Conservation (phyloP, 805 yeast species). For the Scheffersomyces amazonensis region DNA sequence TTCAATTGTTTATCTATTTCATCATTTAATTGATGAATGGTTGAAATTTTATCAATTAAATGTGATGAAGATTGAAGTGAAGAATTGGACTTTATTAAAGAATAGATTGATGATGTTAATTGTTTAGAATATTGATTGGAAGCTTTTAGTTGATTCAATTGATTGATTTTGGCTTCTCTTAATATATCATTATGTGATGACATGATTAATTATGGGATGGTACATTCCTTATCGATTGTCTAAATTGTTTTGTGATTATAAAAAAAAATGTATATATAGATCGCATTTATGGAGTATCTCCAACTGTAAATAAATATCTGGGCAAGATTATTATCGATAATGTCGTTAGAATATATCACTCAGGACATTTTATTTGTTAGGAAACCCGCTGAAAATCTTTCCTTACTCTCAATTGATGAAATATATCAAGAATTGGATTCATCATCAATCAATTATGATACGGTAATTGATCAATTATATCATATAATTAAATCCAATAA, state of each 20-base stretch:
- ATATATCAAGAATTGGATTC: not conserved
- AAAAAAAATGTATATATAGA: too few species aligned
- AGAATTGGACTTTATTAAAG: constrained; percentile 26
- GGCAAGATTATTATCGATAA: too few species aligned
- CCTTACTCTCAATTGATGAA: not conserved
- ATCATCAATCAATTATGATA: constrained; percentile 2
- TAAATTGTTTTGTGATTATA: too few species aligned
- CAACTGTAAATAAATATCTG: too few species aligned
- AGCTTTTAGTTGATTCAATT: constrained; percentile 21
- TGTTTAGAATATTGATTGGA: constrained; percentile 25
- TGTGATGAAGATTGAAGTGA: constrained; percentile 3
- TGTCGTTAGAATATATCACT: too few species aligned
- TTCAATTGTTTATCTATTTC: constrained; percentile 36
- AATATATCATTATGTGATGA: constrained; percentile 26
- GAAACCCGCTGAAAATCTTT: constrained; percentile 8
- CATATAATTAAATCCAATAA: constrained; percentile 9
- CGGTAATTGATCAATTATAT: constrained; percentile 12
- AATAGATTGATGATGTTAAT: constrained; percentile 17
- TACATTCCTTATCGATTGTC: too few species aligned
- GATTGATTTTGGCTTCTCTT: constrained; percentile 32
- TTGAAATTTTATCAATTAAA: constrained; percentile 34
- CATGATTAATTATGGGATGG: too few species aligned
- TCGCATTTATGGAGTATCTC: too few species aligned
- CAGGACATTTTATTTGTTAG: constrained; percentile 12
- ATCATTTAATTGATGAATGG: constrained; percentile 36